phyloP scores from a whole-genome alignment of 768 basidiomycete species.

The Panaeolus cyanescens region DNA sequence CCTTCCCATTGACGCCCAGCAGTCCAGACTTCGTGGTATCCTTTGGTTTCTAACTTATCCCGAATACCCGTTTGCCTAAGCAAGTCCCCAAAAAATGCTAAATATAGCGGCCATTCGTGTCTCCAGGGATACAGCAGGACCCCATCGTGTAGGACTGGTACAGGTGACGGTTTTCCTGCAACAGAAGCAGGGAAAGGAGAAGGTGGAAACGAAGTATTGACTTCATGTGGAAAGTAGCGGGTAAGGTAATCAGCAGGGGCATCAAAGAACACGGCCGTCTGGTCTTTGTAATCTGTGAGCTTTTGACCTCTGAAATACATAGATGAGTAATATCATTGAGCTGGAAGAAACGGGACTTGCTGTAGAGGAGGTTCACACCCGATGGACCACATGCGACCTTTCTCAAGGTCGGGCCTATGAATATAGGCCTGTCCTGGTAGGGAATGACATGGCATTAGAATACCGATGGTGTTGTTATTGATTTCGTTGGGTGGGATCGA shows the following conservation, averaged over 20 bases:
- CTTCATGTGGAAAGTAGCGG: slow-evolving; percentile 63
- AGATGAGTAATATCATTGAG: slow-evolving; percentile 9
- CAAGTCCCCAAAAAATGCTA: slow-evolving; percentile 85
- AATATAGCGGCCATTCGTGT: slow-evolving; percentile 80
- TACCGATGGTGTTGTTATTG: slow-evolving; percentile 54
- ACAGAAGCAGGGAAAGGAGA: slow-evolving; percentile 49
- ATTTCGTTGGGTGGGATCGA: slow-evolving; percentile 51
- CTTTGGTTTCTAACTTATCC: slow-evolving; percentile 46
- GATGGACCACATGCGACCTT: slow-evolving; percentile 74
- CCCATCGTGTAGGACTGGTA: slow-evolving; percentile 9
- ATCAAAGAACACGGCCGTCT: slow-evolving; percentile 80
- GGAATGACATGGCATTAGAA: slow-evolving; percentile 97
- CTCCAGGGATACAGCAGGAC: slow-evolving; percentile 47
- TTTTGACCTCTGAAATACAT: slow-evolving; percentile 45
- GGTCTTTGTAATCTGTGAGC: slow-evolving; percentile 65
- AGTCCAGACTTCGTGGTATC: slow-evolving; percentile 68
- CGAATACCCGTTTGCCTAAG: slow-evolving; percentile 53
- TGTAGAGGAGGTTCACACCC: slow-evolving; percentile 91
- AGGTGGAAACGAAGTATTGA: slow-evolving; percentile 64
- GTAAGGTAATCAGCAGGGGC: slow-evolving; percentile 68
- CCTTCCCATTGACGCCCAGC: slow-evolving; percentile 75
- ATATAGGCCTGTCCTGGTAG: slow-evolving; percentile 90
- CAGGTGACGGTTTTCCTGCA: slow-evolving; percentile 40
- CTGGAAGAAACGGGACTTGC: slow-evolving; percentile 45
- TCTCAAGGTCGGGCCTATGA: slow-evolving; percentile 67